Evolutionary conservation across 2,329 filamentous ascomycete species (phyloP), one percentile per base, ranked within the genome.

Genomic region (Calcarisporium arbuscula): DNA sequence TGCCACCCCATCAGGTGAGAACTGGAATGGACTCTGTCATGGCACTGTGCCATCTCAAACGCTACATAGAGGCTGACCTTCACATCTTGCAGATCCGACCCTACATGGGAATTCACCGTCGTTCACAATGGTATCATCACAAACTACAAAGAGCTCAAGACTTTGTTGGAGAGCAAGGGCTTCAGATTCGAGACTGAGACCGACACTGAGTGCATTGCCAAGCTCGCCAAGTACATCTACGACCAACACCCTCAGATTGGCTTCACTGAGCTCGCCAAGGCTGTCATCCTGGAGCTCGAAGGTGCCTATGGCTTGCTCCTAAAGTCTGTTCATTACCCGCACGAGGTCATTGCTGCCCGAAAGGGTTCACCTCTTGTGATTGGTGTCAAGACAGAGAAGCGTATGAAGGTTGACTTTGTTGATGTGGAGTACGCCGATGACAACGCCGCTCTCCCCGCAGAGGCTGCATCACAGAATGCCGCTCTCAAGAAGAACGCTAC

Each of bases 101-200:
- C 83, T 52, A 85, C 70, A 55, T 98, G 90, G 88, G 85, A 98
- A 68, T 98, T 98, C 65, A 77, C 86, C 48, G 82, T 98, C 53
- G 92, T 96, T 42, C 92, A 98, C 82, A 98, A 98, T 68, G 92
- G 92, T 59, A 98, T 98, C 75, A 98, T 98, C 68, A 98, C 92
- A 72, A 98, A 98, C 78, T 98, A 98, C 80, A 98, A 98, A 77
- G 92, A 98, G 70, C 72, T 98, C 54, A 95, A 90, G 80, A 86
- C 84, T 44, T 80, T 98, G 45, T 77, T 98, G 50, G 77, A 83
- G 68, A 76, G 75, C 73, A 98, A 96, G 77, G 92, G 92, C 59
- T 94, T 95, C 80, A 84, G 82, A 58, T 98, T 98, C 62, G 92
- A 98, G 80, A 98, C 92, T 34, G 90, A 98, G 68, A 98, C 92